Percentiles rank a stretch among this genome's conserved stretches.
Conservation (phyloP, 805 yeast species). For the Limtongia smithiae region DNA sequence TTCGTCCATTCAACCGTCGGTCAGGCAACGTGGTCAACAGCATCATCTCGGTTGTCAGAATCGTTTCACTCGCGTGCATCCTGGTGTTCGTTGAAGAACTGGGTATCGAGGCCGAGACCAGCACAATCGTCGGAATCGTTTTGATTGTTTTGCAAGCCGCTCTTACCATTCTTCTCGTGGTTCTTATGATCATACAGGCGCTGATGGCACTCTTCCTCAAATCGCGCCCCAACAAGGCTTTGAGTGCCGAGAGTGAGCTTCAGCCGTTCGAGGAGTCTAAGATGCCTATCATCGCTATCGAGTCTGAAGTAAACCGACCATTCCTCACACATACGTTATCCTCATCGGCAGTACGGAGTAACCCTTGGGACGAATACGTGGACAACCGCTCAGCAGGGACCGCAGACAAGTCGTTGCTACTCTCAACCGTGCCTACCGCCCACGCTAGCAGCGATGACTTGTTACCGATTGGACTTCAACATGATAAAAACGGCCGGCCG, state of each 20-base stretch:
- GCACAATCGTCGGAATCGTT: constrained; percentile 36
- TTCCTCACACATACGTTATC: too few relatives aligned
- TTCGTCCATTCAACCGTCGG: constrained; percentile 35
- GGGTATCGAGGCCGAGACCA: constrained; percentile 30
- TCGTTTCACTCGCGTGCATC: constrained; percentile 33
- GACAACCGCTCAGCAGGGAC: background rate
- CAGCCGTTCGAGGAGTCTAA: constrained; percentile 12
- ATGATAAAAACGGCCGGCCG: constrained; percentile 17
- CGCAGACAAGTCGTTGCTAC: background rate
- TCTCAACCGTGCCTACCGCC: too few relatives aligned
- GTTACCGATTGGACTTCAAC: background rate
- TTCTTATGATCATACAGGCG: constrained; percentile 30
- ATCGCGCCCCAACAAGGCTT: background rate
- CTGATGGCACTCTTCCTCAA: constrained; percentile 9
- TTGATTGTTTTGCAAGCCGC: constrained; percentile 35
- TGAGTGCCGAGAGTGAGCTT: constrained; percentile 9
- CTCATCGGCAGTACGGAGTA: too few relatives aligned
- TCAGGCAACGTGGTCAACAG: constrained; percentile 36
- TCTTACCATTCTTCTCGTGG: constrained; percentile 32
- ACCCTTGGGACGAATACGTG: background rate
- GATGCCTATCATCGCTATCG: background rate
- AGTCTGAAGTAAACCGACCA: too few relatives aligned
- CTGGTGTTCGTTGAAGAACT: constrained; percentile 36
- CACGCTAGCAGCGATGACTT: too few relatives aligned
- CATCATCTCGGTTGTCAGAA: constrained; percentile 34